Evolutionary conservation across 345 rosid species (phyloP).

Genomic region (Balakata baccata): DNA sequence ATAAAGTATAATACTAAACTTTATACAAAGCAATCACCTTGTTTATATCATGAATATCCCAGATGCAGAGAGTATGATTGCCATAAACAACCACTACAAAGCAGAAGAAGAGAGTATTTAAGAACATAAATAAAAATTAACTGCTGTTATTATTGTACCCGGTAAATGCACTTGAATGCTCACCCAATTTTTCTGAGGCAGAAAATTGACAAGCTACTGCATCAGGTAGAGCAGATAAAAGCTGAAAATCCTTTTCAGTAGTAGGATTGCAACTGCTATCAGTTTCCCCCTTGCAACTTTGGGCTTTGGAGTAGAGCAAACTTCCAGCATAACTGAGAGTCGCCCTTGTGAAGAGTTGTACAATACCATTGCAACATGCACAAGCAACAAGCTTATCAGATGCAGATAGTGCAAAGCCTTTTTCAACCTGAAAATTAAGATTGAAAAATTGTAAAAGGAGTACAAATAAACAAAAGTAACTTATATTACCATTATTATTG

Average conservation of each 20-base stretch:
- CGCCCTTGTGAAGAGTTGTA: slow-evolving; percentile 46
- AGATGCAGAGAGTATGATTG: slow-evolving; percentile 67
- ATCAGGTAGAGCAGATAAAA: slow-evolving; percentile 42
- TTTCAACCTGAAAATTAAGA: slow-evolving; percentile 58
- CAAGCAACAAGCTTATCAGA: slow-evolving; percentile 69
- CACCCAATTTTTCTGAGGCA: slow-evolving; percentile 55
- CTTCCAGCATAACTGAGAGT: slow-evolving; percentile 46
- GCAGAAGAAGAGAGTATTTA: slow-evolving; percentile 19
- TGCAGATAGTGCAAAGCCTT: slow-evolving; percentile 63
- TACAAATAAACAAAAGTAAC: neutral
- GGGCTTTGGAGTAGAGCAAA: slow-evolving; percentile 49
- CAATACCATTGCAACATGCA: slow-evolving; percentile 67
- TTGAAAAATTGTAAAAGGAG: slow-evolving; percentile 9
- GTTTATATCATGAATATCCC: slow-evolving; percentile 62
- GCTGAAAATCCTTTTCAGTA: slow-evolving; percentile 29
- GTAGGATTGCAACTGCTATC: slow-evolving; percentile 14
- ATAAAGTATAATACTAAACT: neutral
- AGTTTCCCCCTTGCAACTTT: slow-evolving; percentile 29
- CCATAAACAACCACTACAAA: slow-evolving; percentile 69
- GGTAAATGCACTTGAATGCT: slow-evolving; percentile 26
- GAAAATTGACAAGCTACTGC: slow-evolving; percentile 87
- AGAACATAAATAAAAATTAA: neutral
- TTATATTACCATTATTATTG: slow-evolving; percentile 3
- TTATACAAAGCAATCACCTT: slow-evolving; percentile 44
- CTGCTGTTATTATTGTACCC: slow-evolving; percentile 3